Evolutionary conservation across 768 basidiomycete genomes (phyloP).

Genomic region (Mrakia blollopis): DNA sequence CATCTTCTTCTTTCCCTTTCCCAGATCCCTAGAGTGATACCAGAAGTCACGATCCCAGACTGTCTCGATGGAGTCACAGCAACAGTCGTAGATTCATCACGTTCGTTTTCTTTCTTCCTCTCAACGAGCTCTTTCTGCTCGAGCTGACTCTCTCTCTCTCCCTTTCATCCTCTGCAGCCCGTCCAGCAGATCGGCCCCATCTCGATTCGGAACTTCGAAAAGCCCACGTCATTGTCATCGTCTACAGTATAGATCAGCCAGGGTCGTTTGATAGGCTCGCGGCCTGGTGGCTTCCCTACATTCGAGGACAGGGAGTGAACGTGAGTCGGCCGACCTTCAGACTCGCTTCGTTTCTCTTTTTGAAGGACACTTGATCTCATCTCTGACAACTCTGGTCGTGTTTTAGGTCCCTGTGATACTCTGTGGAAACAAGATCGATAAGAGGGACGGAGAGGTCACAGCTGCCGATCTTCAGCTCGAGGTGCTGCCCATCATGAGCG

Average conservation of each 20-base stretch:
- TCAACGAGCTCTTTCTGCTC: too few species aligned
- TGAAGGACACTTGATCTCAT: too few species aligned
- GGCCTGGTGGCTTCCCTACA: slow-evolving; percentile 95
- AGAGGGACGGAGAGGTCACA: slow-evolving; percentile 86
- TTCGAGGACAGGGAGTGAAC: slow-evolving; percentile 91
- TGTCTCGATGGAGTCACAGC: slow-evolving; percentile 97
- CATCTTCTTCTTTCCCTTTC: too few species aligned
- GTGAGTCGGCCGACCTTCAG: slow-evolving; percentile 49
- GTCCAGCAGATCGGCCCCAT: slow-evolving; percentile 76
- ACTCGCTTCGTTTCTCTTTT: slow-evolving; percentile 7
- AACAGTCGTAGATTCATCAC: slow-evolving; percentile 94
- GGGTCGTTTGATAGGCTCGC: slow-evolving; percentile 95
- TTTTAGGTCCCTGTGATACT: slow-evolving; percentile 97
- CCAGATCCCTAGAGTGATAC: slow-evolving; percentile 89
- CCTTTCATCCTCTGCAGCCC: slow-evolving; percentile 51
- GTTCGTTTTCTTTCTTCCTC: slow-evolving; percentile 50
- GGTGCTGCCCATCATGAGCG: slow-evolving; percentile 93
- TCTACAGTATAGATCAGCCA: slow-evolving; percentile 94
- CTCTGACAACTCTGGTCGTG: too few species aligned
- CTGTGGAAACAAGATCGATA: slow-evolving; percentile 96
- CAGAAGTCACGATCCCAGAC: slow-evolving; percentile 96
- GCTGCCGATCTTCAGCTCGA: slow-evolving; percentile 91
- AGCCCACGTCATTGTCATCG: slow-evolving; percentile 96
- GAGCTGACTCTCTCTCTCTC: slow-evolving; percentile 13
- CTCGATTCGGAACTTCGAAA: slow-evolving; percentile 93